A percentile compares a stretch with the other conserved stretches of the same genome.
phyloP scores from a whole-genome alignment of 352 stramenopile genomes.

The Globisporangium cederbergense region DNA sequence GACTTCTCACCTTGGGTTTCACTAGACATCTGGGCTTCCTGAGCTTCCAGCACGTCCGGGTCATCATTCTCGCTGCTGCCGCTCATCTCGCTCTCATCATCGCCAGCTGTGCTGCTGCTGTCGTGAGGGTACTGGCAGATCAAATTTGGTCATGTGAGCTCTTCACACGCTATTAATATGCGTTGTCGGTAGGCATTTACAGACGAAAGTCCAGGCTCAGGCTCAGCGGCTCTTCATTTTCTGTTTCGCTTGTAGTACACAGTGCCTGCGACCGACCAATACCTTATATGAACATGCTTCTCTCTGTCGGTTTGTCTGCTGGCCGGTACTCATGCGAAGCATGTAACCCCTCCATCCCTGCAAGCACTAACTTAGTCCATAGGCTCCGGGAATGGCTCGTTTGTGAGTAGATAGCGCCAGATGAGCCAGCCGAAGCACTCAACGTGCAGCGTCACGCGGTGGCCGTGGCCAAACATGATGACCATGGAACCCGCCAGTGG shows the following conservation, averaged over 20 bases:
- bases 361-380: constrained; percentile 32
- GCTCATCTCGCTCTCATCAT: constrained; percentile 5
- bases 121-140: not conserved
- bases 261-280: too few relatives aligned
- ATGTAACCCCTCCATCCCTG: too few relatives aligned
- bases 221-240: too few relatives aligned
- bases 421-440: constrained; percentile 86
- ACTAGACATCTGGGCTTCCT: too few relatives aligned
- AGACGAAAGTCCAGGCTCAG: too few relatives aligned
- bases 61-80: not conserved
- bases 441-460: constrained; percentile 80
- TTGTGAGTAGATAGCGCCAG: constrained; percentile 81
- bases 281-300: too few relatives aligned
- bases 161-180: not conserved
- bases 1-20: not conserved
- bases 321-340: too few relatives aligned
- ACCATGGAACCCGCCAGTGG: constrained; percentile 72
- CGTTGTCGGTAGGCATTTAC: too few relatives aligned
- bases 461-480: constrained; percentile 82
- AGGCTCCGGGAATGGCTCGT: constrained; percentile 72
- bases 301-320: too few relatives aligned
- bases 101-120: not conserved
- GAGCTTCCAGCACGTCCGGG: not conserved
- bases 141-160: not conserved
- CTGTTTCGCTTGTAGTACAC: too few relatives aligned